These are phyloP conservation scores for Penicillium antarcticum DNA, from an alignment of 495 filamentous ascomycete genomes.

Conservation along the genomic window DNA sequence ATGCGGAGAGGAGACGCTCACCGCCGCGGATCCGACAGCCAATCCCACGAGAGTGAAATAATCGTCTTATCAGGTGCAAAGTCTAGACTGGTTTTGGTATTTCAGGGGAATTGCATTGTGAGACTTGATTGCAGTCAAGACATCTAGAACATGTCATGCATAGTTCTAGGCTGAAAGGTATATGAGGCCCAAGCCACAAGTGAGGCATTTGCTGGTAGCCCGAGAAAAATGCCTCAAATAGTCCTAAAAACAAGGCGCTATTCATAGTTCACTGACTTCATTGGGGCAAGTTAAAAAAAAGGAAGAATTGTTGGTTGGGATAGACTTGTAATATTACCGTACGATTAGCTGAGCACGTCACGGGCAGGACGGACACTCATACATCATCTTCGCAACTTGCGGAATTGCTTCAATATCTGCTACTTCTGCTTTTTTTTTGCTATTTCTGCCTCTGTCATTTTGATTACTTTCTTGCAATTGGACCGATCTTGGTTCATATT, in stretches of 20 bases:
- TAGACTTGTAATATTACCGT: constrained; percentile 14
- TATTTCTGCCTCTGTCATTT: constrained; percentile 9
- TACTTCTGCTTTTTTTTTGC: constrained; percentile 1
- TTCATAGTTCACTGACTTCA: not conserved
- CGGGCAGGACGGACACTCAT: constrained; percentile 39
- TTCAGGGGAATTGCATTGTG: too few species aligned
- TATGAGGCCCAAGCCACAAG: not conserved
- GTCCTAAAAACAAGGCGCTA: not conserved
- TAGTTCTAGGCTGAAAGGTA: too few species aligned
- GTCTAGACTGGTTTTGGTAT: not conserved
- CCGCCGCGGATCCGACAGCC: constrained; percentile 20
- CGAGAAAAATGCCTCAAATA: constrained; percentile 15
- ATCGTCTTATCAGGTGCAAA: constrained; percentile 7
- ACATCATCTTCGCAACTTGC: constrained; percentile 35
- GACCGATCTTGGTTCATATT: not conserved
- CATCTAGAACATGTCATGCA: too few species aligned
- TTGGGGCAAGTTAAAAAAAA: not conserved
- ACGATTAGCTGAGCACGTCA: constrained; percentile 34
- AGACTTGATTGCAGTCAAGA: not conserved
- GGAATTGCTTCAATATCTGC: constrained; percentile 26
- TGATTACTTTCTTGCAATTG: not conserved
- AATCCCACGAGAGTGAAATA: constrained; percentile 17
- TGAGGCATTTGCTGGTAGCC: constrained; percentile 18
- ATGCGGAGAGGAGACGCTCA: constrained; percentile 23
- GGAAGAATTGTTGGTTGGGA: not conserved